Conservation (phyloP, 169 alveolate species). For the Cryptosporidium parvum region DNA sequence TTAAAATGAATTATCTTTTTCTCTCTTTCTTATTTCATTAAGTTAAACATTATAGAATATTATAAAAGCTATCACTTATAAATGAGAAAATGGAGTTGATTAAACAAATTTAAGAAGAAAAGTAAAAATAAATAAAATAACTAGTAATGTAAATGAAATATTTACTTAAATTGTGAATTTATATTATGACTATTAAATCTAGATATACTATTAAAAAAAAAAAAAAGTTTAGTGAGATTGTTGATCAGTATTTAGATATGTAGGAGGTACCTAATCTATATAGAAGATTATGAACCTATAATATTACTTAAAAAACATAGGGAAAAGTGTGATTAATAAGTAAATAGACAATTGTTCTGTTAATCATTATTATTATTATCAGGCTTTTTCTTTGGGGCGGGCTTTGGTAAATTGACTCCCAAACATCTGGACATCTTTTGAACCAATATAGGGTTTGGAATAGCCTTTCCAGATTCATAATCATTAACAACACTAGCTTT, state of each 20-base stretch:
- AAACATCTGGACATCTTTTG: slow-evolving; percentile 81
- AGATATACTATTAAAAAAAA: too few species aligned
- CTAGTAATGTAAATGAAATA: neutral
- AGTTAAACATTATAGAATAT: neutral
- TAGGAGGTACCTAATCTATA: neutral
- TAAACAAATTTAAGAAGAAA: neutral
- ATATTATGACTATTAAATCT: neutral
- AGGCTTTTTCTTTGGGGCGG: slow-evolving; percentile 79
- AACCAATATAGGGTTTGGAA: slow-evolving; percentile 81
- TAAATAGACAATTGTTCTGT: neutral
- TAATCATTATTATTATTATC: slow-evolving; percentile 2
- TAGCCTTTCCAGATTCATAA: slow-evolving; percentile 82
- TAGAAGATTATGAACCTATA: neutral
- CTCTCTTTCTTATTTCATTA: too few species aligned
- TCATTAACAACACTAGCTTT: slow-evolving; percentile 82
- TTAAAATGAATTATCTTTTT: too few species aligned
- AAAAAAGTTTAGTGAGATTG: neutral
- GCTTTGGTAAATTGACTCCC: slow-evolving; percentile 81
- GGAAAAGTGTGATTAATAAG: neutral
- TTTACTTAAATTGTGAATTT: neutral
- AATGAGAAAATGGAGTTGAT: neutral
- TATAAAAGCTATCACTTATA: too few species aligned
- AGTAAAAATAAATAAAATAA: too few species aligned
- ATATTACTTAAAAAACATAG: neutral
- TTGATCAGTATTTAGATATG: neutral